Evolutionary conservation across 2,329 filamentous ascomycete genomes (phyloP), one percentile per base, ranked within the genome.

Genomic region (Plenodomus lindquistii): DNA sequence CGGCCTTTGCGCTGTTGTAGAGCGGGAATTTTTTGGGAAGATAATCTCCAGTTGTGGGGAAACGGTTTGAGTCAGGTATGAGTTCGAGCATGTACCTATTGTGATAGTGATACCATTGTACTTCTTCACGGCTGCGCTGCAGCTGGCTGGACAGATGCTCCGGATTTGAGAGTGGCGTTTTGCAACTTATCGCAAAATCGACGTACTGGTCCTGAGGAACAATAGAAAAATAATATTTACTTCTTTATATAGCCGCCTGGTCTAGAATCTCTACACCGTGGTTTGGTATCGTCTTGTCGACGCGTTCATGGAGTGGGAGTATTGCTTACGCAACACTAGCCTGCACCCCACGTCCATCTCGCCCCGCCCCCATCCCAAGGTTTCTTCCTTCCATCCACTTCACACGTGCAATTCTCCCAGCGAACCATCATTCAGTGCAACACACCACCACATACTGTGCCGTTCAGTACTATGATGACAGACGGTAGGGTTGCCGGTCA

Each of bases 1-100:
- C 60, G 36, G 62, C 58, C 22, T 53, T 66, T 41, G 53, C 63
- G 2, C 37, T 63, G 19, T 57, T 70, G 54, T 72, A 66, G 37
- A 9, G 16, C 13, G 9, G 7, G 35, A 9, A 37, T 20, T 18
- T 11, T 37, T 15, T 15, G 11, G 27, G 6, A 4, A 31, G 27
- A 7, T 5, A 5, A 10, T 10, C 4, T 31, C 27, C 15, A 15
- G 27, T 4, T 4, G 27, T 15, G 15, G 27, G 27, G 15, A 31
- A 15, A 31, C 15, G 6, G n/a, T 8, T 31, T 7, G 27, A 31
- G 11, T 6, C 22, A 35, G 38, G 16, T 18, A 42, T 16, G 16
- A 19, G 31, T 34, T 17, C 29, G 18, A 24, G 40, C 40, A 47
- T 38, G 31, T 35, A 17, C n/a, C 18, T 18, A 37, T 37, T 57